Evolutionary conservation across 768 basidiomycete species (phyloP).

Genomic region (Pilatotrama ljubarskyi): DNA sequence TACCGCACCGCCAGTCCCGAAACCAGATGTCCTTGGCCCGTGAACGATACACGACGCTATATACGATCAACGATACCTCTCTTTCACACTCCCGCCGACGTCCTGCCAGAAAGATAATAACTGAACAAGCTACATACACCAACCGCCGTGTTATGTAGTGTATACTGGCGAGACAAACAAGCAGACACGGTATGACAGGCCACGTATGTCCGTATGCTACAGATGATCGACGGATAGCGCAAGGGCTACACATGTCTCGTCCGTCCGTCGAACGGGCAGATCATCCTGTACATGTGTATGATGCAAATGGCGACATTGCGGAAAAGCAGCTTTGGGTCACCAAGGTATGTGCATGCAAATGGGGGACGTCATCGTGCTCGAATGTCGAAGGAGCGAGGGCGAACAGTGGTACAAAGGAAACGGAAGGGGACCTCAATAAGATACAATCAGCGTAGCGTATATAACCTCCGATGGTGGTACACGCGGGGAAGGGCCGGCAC

Average conservation of each 20-base stretch:
- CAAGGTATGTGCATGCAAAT: background rate
- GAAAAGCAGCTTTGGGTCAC: background rate
- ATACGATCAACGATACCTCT: too few species aligned
- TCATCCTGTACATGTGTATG: too few species aligned
- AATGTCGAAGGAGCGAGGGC: background rate
- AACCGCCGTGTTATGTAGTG: too few species aligned
- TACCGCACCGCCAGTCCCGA: too few species aligned
- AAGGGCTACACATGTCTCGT: too few species aligned
- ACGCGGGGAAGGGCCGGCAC: background rate
- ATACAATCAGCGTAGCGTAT: constrained; percentile 13
- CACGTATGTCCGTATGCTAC: constrained; percentile 1
- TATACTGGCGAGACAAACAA: background rate
- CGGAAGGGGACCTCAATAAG: background rate
- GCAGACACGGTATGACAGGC: background rate
- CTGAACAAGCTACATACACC: too few species aligned
- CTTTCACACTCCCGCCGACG: too few species aligned
- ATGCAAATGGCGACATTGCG: too few species aligned
- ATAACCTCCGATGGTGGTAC: constrained; percentile 2
- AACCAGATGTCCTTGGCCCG: too few species aligned
- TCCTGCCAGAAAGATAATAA: too few species aligned
- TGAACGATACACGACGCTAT: too few species aligned
- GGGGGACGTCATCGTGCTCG: background rate
- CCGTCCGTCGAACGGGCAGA: too few species aligned
- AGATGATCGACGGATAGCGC: background rate
- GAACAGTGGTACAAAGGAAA: background rate